Conservation (phyloP, 208 protist species). For the Novymonas esmeraldas region DNA sequence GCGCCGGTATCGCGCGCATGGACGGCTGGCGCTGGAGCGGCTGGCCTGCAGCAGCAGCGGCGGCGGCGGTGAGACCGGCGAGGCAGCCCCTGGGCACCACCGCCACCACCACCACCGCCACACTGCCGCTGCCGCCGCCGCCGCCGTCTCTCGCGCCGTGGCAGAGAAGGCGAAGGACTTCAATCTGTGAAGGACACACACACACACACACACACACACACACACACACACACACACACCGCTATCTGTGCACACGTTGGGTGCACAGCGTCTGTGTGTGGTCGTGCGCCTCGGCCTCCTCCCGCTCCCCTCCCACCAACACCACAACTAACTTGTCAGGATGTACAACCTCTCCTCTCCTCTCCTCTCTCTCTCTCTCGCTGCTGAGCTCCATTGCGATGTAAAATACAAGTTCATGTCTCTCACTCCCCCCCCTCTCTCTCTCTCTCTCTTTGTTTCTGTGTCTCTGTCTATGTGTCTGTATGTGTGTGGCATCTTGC, state of each 20-base stretch:
- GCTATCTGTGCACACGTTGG: too few relatives aligned
- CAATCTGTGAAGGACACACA: background rate
- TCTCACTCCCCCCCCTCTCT: background rate
- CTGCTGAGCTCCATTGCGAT: background rate
- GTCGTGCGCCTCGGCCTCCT: too few relatives aligned
- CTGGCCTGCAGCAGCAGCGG: constrained; percentile 8
- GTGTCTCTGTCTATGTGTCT: background rate
- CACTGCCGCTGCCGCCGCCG: background rate
- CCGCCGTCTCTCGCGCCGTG: background rate
- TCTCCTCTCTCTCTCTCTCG: too few relatives aligned
- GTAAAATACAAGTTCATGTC: background rate
- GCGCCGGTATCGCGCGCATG: constrained; percentile 21
- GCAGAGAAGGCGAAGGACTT: constrained; percentile 2
- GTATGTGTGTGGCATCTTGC: constrained; percentile 2
- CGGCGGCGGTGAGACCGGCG: background rate
- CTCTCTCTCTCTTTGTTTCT: background rate
- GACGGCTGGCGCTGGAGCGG: constrained; percentile 28
- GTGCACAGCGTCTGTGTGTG: too few relatives aligned
- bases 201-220: too few relatives aligned
- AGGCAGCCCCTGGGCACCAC: too few relatives aligned
- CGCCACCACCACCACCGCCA: too few relatives aligned
- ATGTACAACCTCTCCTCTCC: too few relatives aligned
- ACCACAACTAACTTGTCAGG: too few relatives aligned
- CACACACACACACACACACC: too few relatives aligned
- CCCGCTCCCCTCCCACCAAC: too few relatives aligned